phyloP scores from a whole-genome alignment of 768 basidiomycete species.

The Leccinum ochraceum region DNA sequence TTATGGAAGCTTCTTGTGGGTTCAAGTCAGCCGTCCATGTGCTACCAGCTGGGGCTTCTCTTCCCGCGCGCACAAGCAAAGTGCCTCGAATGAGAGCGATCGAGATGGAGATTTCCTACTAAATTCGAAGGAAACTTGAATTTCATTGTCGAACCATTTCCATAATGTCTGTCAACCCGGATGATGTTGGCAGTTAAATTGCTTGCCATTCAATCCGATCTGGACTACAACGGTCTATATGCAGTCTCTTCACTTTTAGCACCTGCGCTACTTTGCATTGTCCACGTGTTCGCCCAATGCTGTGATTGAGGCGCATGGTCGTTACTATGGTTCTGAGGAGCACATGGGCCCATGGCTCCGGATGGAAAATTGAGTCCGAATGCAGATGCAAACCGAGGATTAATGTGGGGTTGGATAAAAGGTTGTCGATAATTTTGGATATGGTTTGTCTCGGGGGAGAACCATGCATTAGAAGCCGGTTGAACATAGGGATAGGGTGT shows the following conservation, averaged over 20 bases:
- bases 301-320: conserved; percentile 13
- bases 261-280: conserved; percentile 30
- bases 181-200: not conserved
- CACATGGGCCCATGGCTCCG: conserved; percentile 24
- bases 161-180: conserved; percentile 1
- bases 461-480: conserved; percentile 20
- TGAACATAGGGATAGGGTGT: conserved; percentile 16
- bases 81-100: not conserved
- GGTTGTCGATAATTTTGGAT: conserved; percentile 23
- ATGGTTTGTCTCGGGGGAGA: conserved; percentile 11
- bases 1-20: not conserved
- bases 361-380: conserved; percentile 52
- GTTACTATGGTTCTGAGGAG: conserved; percentile 15
- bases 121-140: not conserved
- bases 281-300: conserved; percentile 44
- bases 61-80: not conserved
- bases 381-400: conserved; percentile 71
- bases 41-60: not conserved
- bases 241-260: conserved; percentile 27
- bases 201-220: conserved; percentile 19
- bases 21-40: not conserved
- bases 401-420: conserved; percentile 79
- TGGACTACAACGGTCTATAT: conserved; percentile 30
- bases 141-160: conserved; percentile 1
- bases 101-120: not conserved